phyloP scores from a whole-genome alignment of 352 stramenopile genomes.

The Pythium insidiosum region DNA sequence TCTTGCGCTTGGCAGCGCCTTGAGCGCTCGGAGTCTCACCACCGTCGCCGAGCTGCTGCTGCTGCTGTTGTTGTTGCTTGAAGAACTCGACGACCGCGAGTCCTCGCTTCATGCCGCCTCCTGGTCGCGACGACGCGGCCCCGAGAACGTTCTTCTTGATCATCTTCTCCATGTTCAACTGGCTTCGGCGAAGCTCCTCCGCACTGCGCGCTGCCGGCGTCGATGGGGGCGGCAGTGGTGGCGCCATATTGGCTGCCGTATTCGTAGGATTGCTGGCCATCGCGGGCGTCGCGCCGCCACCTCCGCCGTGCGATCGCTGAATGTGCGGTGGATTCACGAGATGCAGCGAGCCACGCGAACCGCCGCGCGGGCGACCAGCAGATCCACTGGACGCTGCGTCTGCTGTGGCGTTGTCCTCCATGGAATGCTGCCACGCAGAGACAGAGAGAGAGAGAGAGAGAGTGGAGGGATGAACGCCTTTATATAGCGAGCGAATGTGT shows the following conservation, averaged over 20 bases:
- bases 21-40: background rate
- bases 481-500: too few relatives aligned
- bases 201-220: conserved; percentile 14
- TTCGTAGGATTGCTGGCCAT: too few relatives aligned
- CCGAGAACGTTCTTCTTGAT: conserved; percentile 75
- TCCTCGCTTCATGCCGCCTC: conserved; percentile 54
- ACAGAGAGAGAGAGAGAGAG: too few relatives aligned
- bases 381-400: too few relatives aligned
- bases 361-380: too few relatives aligned
- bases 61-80: conserved; percentile 52
- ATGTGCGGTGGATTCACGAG: too few relatives aligned
- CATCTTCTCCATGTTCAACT: conserved; percentile 82
- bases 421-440: too few relatives aligned
- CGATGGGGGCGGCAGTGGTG: background rate
- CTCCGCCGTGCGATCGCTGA: too few relatives aligned
- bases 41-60: conserved; percentile 15
- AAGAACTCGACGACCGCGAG: conserved; percentile 68
- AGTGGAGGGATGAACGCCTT: too few relatives aligned
- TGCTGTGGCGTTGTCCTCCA: too few relatives aligned
- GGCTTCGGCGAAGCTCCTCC: conserved; percentile 49
- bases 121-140: conserved; percentile 28
- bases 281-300: too few relatives aligned
- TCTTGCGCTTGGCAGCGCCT: conserved; percentile 11
- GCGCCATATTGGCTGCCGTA: background rate
- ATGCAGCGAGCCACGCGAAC: too few relatives aligned